Base-by-base conservation (phyloP, 176 grass and related monocot species). In the Triticum monococcum region DNA sequence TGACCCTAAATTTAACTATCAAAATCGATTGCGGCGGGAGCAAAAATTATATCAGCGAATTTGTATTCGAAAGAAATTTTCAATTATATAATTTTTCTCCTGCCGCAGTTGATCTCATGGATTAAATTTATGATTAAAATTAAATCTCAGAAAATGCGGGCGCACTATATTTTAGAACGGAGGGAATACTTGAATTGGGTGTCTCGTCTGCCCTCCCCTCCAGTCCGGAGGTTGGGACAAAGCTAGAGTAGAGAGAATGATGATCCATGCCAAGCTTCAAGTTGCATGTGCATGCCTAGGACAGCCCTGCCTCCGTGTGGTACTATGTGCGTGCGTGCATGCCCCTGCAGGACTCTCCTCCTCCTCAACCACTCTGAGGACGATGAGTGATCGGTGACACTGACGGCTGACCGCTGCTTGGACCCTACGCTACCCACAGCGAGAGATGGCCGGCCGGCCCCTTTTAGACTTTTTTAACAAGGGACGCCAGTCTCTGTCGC, bases 281-380 rank as follows among this genome's bases (percentile, higher is more conserved):
- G 14, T 18, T 70, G 72, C 68, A 38, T 67, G 14, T 84, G 38
- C 38, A 38, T 8, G 41, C 3, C 9, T 11, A 43, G 41, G 41
- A 43, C 41, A 12, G 10, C 41, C 1, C 9, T 45, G 46, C 46
- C 16, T 54, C 50, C 14, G 68, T 78, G 62, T 74, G 85, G 24
- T 73, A 71, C 71, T 41, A 41, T 11, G 40, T 41, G 2, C 86
- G 81, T 85, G 86, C 86, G 35, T 85, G 86, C 86, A 76, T 81
- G 81, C 68, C 46, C 46, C 50, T 54, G 68, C 77, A 76, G 76
- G 54, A 56, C 57, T 79, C 35, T 83, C 73, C 23, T 37, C 8
- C 5, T 80, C 8, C 61, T 20, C 75, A 52, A 75, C 72, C 23
- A 48, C 72, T 75, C 35, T 6, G 6, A 7, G 75, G 3, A 43